Evolutionary conservation across 345 rosid genomes (phyloP).

Genomic region (Brassica incana): DNA sequence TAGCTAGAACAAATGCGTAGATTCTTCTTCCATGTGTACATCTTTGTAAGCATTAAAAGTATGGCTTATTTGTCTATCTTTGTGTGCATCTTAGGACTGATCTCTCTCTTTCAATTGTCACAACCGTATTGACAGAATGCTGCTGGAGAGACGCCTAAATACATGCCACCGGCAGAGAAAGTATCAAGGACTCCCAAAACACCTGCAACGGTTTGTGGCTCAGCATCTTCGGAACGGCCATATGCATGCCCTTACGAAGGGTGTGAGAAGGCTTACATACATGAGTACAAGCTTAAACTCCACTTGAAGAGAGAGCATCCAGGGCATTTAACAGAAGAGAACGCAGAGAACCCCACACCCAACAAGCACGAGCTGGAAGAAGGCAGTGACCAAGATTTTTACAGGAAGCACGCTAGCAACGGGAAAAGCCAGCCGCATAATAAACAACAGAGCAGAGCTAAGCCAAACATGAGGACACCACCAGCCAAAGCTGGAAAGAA

Average conservation of each 20-base stretch:
- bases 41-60: not conserved
- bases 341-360: conserved; percentile 52
- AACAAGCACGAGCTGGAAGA: conserved; percentile 64
- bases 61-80: not conserved
- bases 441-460: conserved; percentile 60
- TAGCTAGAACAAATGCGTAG: conserved; percentile 1
- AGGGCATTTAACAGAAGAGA: conserved; percentile 71
- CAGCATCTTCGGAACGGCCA: conserved; percentile 83
- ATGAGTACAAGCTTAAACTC: conserved; percentile 96
- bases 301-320: conserved; percentile 95
- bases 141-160: conserved; percentile 58
- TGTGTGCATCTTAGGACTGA: not conserved
- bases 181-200: conserved; percentile 57
- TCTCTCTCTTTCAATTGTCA: not conserved
- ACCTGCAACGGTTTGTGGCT: conserved; percentile 52
- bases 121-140: conserved; percentile 46
- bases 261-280: conserved; percentile 92
- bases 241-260: conserved; percentile 89
- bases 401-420: conserved; percentile 53
- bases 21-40: conserved; percentile 8
- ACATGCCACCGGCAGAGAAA: conserved; percentile 81
- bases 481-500: conserved; percentile 63
- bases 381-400: conserved; percentile 80
- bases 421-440: conserved; percentile 57
- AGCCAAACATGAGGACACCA: conserved; percentile 66